These are phyloP conservation scores for Russula vinacea DNA, from an alignment of 768 basidiomycete genomes.

Conservation along the genomic window DNA sequence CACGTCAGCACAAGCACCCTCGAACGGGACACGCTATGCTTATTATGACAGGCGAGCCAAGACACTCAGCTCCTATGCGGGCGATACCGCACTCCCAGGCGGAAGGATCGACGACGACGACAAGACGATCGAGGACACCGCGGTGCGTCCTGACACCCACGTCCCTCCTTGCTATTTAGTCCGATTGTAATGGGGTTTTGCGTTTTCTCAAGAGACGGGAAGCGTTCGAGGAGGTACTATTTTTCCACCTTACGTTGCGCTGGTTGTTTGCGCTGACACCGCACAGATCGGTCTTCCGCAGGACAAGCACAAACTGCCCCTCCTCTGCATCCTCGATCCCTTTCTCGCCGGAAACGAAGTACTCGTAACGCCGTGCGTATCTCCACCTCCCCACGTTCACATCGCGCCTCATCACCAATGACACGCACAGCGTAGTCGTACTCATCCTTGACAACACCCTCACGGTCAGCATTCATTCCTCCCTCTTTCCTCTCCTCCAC, in stretches of 20 bases:
- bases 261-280: constrained; percentile 7
- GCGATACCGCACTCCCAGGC: constrained; percentile 86
- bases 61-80: constrained; percentile 71
- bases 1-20: not conserved
- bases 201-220: constrained; percentile 62
- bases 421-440: constrained; percentile 65
- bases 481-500: not conserved
- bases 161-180: not conserved
- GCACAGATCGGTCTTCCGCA: constrained; percentile 76
- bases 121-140: constrained; percentile 69
- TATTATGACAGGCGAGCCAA: constrained; percentile 68
- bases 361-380: constrained; percentile 79
- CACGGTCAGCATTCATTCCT: constrained; percentile 44
- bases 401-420: not conserved
- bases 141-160: constrained; percentile 47
- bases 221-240: constrained; percentile 80
- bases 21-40: not conserved
- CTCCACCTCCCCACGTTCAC: not conserved
- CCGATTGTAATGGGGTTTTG: constrained; percentile 5
- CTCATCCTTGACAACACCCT: constrained; percentile 77
- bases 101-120: constrained; percentile 76
- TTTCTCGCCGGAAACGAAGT: constrained; percentile 68
- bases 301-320: constrained; percentile 64
- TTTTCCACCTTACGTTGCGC: not conserved
- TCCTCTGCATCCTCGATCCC: constrained; percentile 76